These are phyloP conservation scores for Ajuga reptans DNA, from an alignment of 305 asterid species.

Conservation along the genomic window DNA sequence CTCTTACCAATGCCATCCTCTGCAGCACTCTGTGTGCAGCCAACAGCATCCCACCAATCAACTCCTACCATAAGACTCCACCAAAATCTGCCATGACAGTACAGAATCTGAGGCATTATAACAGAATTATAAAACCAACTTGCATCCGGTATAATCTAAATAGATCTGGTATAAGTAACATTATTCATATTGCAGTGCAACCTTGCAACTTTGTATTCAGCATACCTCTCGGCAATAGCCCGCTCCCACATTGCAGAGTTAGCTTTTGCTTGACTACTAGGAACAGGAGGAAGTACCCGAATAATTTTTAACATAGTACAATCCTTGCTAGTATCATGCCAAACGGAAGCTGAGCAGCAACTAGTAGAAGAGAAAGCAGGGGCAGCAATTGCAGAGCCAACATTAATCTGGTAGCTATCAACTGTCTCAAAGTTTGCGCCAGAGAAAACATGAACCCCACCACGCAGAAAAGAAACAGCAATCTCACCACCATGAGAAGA, in stretches of 20 bases:
- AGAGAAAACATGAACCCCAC: slow-evolving; percentile 78
- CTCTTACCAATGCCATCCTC: slow-evolving; percentile 93
- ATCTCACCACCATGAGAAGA: slow-evolving; percentile 98
- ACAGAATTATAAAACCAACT: neutral
- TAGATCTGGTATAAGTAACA: slow-evolving; percentile 6
- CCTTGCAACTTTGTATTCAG: slow-evolving; percentile 8
- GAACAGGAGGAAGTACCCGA: slow-evolving; percentile 88
- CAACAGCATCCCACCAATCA: slow-evolving; percentile 99
- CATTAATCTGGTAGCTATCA: slow-evolving; percentile 77
- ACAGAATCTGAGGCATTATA: slow-evolving; percentile 21
- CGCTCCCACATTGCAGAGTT: slow-evolving; percentile 93
- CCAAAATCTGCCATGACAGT: slow-evolving; percentile 67
- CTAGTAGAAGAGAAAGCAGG: slow-evolving; percentile 97
- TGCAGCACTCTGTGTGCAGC: slow-evolving; percentile 98
- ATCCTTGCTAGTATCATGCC: slow-evolving; percentile 81
- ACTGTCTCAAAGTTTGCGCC: slow-evolving; percentile 67
- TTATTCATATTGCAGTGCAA: slow-evolving; percentile 17
- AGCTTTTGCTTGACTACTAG: slow-evolving; percentile 64
- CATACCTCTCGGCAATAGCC: slow-evolving; percentile 97
- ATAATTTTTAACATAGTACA: slow-evolving; percentile 80
- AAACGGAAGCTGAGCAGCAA: slow-evolving; percentile 97
- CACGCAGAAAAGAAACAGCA: slow-evolving; percentile 90
- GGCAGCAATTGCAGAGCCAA: slow-evolving; percentile 89
- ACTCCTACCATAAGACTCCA: slow-evolving; percentile 98
- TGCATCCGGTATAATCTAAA: neutral